phyloP scores from a whole-genome alignment of 2,329 filamentous ascomycete genomes.

The Phaeosphaeria sp. region DNA sequence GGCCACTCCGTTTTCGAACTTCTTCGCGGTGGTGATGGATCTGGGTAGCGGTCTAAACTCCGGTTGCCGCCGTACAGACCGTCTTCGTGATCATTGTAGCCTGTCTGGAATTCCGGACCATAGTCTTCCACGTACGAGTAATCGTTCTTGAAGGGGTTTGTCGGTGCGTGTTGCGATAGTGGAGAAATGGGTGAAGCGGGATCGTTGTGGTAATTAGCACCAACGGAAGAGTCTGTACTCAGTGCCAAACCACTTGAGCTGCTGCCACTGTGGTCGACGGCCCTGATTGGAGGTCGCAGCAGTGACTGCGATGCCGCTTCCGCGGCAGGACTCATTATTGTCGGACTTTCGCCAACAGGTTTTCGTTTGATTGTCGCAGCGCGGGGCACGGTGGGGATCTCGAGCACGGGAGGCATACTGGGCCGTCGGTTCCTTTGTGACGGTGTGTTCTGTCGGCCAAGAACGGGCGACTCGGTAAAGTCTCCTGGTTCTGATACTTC shows the following conservation, averaged over 20 bases:
- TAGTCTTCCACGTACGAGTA: conserved; percentile 42
- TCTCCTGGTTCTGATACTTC: conserved; percentile 43
- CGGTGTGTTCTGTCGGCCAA: conserved; percentile 18
- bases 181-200: conserved; percentile 24
- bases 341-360: conserved; percentile 25
- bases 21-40: conserved; percentile 17
- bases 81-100: conserved; percentile 31
- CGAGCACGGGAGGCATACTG: conserved; percentile 13
- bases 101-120: conserved; percentile 33
- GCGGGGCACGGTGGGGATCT: conserved; percentile 20
- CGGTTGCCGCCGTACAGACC: conserved; percentile 39
- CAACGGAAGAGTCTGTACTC: conserved; percentile 8
- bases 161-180: conserved; percentile 10
- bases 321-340: conserved; percentile 20
- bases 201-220: conserved; percentile 13
- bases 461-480: conserved; percentile 25
- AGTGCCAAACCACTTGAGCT: conserved; percentile 29
- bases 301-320: conserved; percentile 26
- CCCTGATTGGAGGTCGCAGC: conserved; percentile 29
- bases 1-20: conserved; percentile 42
- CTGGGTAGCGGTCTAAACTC: conserved; percentile 35
- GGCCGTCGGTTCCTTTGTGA: conserved; percentile 11
- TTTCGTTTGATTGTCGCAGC: conserved; percentile 36
- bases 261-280: conserved; percentile 31
- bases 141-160: conserved; percentile 36